These are phyloP conservation scores for Stenogyne calaminthoides DNA, from an alignment of 305 asterid genomes.

Conservation along the genomic window DNA sequence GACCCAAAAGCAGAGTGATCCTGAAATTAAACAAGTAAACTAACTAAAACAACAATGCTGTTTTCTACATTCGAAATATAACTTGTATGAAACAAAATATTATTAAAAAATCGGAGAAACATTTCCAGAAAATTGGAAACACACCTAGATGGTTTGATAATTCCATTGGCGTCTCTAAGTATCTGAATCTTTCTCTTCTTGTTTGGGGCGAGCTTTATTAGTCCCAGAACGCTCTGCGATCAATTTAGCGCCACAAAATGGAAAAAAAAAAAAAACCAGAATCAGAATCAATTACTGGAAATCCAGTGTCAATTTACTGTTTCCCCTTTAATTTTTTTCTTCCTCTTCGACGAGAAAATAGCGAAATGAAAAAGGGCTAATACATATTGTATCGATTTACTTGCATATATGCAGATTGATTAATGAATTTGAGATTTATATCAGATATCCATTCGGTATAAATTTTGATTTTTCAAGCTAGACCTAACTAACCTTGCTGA, in stretches of 20 bases:
- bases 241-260: neutral
- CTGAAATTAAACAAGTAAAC: slow-evolving; percentile 27
- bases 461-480: neutral
- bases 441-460: neutral
- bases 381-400: too few species aligned
- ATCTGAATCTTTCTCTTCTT: slow-evolving; percentile 44
- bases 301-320: neutral
- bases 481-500: neutral
- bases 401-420: too few species aligned
- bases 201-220: slow-evolving; percentile 32
- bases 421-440: neutral
- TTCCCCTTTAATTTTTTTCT: neutral
- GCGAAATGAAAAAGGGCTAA: too few species aligned
- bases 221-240: slow-evolving; percentile 32
- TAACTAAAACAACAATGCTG: neutral
- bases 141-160: slow-evolving; percentile 46
- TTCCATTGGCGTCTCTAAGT: slow-evolving; percentile 40
- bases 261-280: neutral
- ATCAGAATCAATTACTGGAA: neutral
- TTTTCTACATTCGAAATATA: neutral
- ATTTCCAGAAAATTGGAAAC: neutral
- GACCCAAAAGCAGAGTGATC: slow-evolving; percentile 48
- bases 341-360: too few species aligned
- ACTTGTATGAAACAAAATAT: neutral
- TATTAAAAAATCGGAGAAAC: neutral